Base-by-base conservation (phyloP, 1,284 basidiomycete species). In the Ganoderma meredithae region DNA sequence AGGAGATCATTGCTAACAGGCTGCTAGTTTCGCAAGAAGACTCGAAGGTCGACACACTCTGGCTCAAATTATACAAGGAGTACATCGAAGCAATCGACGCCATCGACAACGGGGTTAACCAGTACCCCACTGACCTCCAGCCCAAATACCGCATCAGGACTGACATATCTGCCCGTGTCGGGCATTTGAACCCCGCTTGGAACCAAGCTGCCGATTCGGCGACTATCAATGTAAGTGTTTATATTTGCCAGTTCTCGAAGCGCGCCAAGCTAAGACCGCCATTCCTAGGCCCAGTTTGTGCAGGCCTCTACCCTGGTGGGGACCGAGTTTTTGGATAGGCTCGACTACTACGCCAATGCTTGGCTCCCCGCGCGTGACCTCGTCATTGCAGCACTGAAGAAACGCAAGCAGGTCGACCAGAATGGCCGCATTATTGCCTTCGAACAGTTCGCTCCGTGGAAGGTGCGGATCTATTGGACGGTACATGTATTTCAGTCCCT, bases 1-100 rank as follows among this genome's bases (percentile, higher is more conserved):
- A 91, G 76, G 90, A 96, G 73, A 92, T 99, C 73, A 91, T 99
- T 68, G 86, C 94, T 3, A 86, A 86, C 66, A 83, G 86, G 63
- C 83, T 90, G 31, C 82, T 87, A 19, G 72, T 91, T 36, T 73
- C 85, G 2, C 71, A 79, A 33, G 82, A 88, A 12, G 88, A 95
- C 74, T 80, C 86, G 2, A 90, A 88, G 67, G 87, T 97, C 56
- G 83, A 90, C 60, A 85, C 85, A 7, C 83, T 99, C 17, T 98
- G 94, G 92, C 81, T 95, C 70, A 98, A 97, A 80, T 72, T 99
- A 73, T 99, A 99, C 85, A 72, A 94, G 90, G 94, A 96, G 78
- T 95, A 97, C 78, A 93, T 98, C 62, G 96, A 98, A 82, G 95
- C 93, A 17, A 93, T 99, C 73, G 97, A 99, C 81, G 97, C 89